Evolutionary conservation across 2,329 filamentous ascomycete genomes (phyloP).

Genomic region (Orbilia oligospora): DNA sequence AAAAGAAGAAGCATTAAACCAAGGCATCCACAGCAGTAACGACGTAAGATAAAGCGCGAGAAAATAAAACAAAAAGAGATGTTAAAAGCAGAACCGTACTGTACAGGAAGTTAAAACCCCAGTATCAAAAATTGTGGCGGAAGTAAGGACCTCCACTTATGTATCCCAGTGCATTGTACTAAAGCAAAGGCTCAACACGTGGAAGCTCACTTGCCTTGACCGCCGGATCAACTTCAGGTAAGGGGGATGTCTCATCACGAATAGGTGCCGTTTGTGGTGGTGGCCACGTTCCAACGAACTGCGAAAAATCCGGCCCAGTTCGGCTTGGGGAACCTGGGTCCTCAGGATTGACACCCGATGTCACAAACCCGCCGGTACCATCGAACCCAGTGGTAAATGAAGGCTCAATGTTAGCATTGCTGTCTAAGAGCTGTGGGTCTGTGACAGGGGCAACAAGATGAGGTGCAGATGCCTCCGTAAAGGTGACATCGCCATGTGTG

Average conservation of each 20-base stretch:
- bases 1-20: constrained; percentile 28
- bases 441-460: constrained; percentile 52
- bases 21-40: constrained; percentile 27
- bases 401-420: constrained; percentile 44
- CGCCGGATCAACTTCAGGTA: constrained; percentile 22
- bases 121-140: background rate
- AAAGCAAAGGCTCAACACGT: constrained; percentile 41
- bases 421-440: constrained; percentile 47
- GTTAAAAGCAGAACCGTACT: constrained; percentile 39
- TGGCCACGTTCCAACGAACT: constrained; percentile 55
- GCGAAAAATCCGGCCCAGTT: constrained; percentile 48
- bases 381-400: constrained; percentile 50
- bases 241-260: constrained; percentile 35
- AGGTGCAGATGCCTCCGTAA: constrained; percentile 49
- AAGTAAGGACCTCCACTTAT: background rate
- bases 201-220: constrained; percentile 29
- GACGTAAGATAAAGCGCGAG: constrained; percentile 1
- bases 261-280: constrained; percentile 24
- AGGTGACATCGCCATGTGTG: constrained; percentile 53
- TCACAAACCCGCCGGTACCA: constrained; percentile 23
- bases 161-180: constrained; percentile 16
- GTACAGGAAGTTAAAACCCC: constrained; percentile 26
- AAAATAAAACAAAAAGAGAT: constrained; percentile 1
- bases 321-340: constrained; percentile 52
- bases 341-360: constrained; percentile 23